Conservation (phyloP, 805 yeast species). For the Kodamaea restingae region DNA sequence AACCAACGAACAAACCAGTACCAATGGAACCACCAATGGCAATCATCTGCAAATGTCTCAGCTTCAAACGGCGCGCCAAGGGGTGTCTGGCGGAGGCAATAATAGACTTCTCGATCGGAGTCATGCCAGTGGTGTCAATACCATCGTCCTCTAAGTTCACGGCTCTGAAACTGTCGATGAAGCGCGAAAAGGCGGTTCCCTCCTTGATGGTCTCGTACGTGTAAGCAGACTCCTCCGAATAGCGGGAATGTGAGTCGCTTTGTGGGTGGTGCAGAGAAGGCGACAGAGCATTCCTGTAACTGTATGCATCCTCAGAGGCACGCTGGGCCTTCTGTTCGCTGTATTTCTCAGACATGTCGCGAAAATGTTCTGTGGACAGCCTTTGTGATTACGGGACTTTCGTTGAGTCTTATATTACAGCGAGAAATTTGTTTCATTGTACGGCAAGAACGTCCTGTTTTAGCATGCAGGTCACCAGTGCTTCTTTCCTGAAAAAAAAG, state of each 20-base stretch:
- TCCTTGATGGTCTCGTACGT: constrained; percentile 12
- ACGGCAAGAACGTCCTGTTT: background rate
- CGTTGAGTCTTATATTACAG: background rate
- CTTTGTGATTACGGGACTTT: background rate
- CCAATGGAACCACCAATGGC: constrained; percentile 87
- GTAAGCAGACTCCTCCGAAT: constrained; percentile 9
- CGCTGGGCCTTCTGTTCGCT: constrained; percentile 1
- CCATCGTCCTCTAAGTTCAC: constrained; percentile 31
- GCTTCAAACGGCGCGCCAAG: constrained; percentile 36
- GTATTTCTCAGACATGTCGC: constrained; percentile 2
- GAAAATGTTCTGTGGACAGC: background rate
- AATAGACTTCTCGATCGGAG: constrained; percentile 36
- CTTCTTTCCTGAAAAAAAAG: no score
- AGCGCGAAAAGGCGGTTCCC: constrained; percentile 17
- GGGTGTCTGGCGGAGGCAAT: constrained; percentile 42
- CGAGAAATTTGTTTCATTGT: background rate
- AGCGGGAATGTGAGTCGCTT: constrained; percentile 4
- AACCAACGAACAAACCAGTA: constrained; percentile 56
- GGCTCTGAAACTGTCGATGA: constrained; percentile 37
- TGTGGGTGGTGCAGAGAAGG: constrained; percentile 2
- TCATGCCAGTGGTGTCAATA: constrained; percentile 25
- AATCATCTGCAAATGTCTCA: constrained; percentile 63
- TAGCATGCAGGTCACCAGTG: background rate
- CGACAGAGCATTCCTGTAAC: constrained; percentile 11
- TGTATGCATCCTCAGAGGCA: constrained; percentile 10